Evolutionary conservation across 2,329 filamentous ascomycete genomes (phyloP).

Genomic region (Thielaviopsis euricoi): DNA sequence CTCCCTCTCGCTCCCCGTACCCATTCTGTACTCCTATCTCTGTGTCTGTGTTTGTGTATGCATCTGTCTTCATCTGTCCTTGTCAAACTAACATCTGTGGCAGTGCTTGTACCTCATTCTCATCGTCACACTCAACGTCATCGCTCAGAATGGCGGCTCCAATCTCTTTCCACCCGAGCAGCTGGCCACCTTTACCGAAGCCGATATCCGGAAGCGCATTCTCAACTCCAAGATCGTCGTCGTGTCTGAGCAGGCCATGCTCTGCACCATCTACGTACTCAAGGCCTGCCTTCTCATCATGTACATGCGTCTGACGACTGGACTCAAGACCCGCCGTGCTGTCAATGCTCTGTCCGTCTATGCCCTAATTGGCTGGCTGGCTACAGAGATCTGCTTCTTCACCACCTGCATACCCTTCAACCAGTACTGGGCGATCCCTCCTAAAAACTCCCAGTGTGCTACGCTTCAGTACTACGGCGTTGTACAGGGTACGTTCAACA

Average conservation of each 20-base stretch:
- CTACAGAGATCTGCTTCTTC: conserved; percentile 33
- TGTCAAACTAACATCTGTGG: background rate
- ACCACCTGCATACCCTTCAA: conserved; percentile 37
- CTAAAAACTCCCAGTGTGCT: conserved; percentile 36
- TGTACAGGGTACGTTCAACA: conserved; percentile 41
- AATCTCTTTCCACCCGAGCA: conserved; percentile 10
- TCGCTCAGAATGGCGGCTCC: conserved; percentile 7
- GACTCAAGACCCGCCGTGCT: conserved; percentile 27
- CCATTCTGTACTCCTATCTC: background rate
- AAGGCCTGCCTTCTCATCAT: conserved; percentile 41
- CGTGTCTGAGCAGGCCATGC: conserved; percentile 44
- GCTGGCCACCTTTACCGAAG: conserved; percentile 4
- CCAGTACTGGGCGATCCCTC: conserved; percentile 41
- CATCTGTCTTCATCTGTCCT: background rate
- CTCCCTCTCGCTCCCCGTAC: background rate
- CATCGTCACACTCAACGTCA: conserved; percentile 8
- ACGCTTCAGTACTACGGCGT: conserved; percentile 40
- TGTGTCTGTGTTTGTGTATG: background rate
- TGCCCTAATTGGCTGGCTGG: conserved; percentile 28
- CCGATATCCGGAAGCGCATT: conserved; percentile 23
- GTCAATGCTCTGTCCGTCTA: conserved; percentile 34
- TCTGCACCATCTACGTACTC: conserved; percentile 38
- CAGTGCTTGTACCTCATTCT: conserved; percentile 28
- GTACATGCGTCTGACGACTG: conserved; percentile 24
- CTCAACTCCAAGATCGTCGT: conserved; percentile 46